phyloP scores from a whole-genome alignment of 257 asterid species.

The Eustoma russellianum region DNA sequence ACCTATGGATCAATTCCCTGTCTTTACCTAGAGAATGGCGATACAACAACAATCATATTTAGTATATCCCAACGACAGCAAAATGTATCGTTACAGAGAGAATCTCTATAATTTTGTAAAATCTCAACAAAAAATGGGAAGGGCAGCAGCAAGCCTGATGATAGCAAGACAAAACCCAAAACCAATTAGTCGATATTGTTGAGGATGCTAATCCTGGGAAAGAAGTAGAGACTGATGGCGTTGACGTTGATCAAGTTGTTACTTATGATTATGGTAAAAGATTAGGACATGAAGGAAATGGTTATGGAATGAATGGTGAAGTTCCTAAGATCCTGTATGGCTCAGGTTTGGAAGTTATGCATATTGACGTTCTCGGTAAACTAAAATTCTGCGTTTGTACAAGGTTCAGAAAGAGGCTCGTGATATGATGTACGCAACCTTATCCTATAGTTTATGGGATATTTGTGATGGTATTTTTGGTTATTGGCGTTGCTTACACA shows the following conservation, averaged over 20 bases:
- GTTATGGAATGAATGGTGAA: constrained; percentile 18
- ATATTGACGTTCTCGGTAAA: no score
- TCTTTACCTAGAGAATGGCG: constrained; percentile 28
- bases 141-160: constrained; percentile 9
- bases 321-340: constrained; percentile 40
- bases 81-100: no score
- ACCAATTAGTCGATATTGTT: constrained; percentile 1
- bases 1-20: constrained; percentile 32
- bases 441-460: no score
- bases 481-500: constrained; percentile 77
- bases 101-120: background rate
- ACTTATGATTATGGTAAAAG: constrained; percentile 10
- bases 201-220: constrained; percentile 8
- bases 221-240: background rate
- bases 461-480: constrained; percentile 75
- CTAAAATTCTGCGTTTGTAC: no score
- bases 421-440: no score
- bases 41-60: no score
- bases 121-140: constrained; percentile 11
- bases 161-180: constrained; percentile 10
- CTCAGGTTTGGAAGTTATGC: constrained; percentile 69
- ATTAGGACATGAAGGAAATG: constrained; percentile 15
- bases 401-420: no score
- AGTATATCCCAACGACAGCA: no score
- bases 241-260: constrained; percentile 10